These are phyloP conservation scores for Coriaria nepalensis DNA, from an alignment of 306 rosid species.

Conservation along the genomic window DNA sequence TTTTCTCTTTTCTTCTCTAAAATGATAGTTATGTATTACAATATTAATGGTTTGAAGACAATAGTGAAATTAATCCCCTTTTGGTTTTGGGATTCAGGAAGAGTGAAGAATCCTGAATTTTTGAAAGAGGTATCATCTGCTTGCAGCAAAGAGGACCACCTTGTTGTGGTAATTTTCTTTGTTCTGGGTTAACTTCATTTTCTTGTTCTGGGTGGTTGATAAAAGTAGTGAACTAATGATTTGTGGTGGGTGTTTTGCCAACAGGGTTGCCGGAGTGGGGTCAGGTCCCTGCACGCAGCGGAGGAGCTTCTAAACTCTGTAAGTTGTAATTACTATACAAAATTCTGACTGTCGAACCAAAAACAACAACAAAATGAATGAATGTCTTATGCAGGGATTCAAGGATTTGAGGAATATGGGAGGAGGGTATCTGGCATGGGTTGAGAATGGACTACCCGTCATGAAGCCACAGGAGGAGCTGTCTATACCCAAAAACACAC, in stretches of 20 bases:
- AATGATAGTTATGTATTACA: not conserved
- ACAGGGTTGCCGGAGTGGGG: constrained; percentile 79
- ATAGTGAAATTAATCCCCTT: constrained; percentile 1
- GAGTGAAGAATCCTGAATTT: constrained; percentile 57
- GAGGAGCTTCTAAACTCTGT: constrained; percentile 48
- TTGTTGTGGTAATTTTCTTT: constrained; percentile 50
- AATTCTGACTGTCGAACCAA: not conserved
- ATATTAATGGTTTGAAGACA: not conserved
- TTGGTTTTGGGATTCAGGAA: constrained; percentile 28
- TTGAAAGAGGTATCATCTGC: constrained; percentile 36
- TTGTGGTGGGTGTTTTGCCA: not conserved
- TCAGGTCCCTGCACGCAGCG: constrained; percentile 55
- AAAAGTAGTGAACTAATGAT: not conserved
- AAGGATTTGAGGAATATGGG: constrained; percentile 56
- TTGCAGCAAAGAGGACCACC: constrained; percentile 46
- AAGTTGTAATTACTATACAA: constrained; percentile 14
- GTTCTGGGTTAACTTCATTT: constrained; percentile 1
- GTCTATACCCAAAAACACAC: constrained; percentile 3
- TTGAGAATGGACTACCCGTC: constrained; percentile 35
- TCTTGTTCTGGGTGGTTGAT: not conserved
- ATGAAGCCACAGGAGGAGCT: too few relatives aligned
- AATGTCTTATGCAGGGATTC: constrained; percentile 33
- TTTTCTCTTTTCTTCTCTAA: not conserved
- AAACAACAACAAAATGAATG: too few relatives aligned
- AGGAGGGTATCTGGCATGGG: constrained; percentile 71